Base-by-base conservation (phyloP, 2,329 filamentous ascomycete genomes). In the Neopestalotiopsis sp. region DNA sequence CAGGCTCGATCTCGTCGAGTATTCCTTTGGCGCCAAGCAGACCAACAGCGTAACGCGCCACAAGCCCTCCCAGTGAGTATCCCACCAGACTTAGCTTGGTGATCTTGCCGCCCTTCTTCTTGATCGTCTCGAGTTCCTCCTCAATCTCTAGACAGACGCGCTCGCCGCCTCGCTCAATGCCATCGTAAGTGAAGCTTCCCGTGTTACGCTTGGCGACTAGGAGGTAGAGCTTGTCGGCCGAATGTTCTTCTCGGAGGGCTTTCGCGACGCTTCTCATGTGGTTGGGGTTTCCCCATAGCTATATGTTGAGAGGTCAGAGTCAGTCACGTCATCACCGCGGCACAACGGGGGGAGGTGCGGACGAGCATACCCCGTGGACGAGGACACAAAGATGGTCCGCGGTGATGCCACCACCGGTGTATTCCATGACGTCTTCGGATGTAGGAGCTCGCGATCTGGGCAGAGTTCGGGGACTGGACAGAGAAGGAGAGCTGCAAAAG, bases 41-140 rank as follows among this genome's bases (percentile, higher is more conserved):
- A 0, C 95, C 95, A 68, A 97, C 87, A 1, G 93, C 92, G 82
- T 97, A 98, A 69, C 95, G 88, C 10, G 94, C 90, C 4, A 98
- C 90, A 6, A 98, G 84, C 0, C 95, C 95, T 60, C 95, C 95
- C 1, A 98, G 85, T 0, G 94, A 97, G 79, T 98, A 98, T 52
- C 95, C 95, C 58, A 95, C 87, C 56, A 98, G 85, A 78, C 94
- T 97, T 72, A 98, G 84, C 81, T 94, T 97, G 62, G 83, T 91
- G 75, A 98, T 92, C 57, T 88, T 86, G 73, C 91, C 89, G 28
- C 94, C 95, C 34, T 85, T 83, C 57, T 82, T 82, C 63, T 88
- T 85, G 65, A 90, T 85, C 59, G 79, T 78, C 68, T 86, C 84
- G 67, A 92, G 77, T 74, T 90, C 85, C 73, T 91, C 85, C 76